Base-by-base conservation (phyloP, 2,329 filamentous ascomycete species). In the Alternaria incomplexa region DNA sequence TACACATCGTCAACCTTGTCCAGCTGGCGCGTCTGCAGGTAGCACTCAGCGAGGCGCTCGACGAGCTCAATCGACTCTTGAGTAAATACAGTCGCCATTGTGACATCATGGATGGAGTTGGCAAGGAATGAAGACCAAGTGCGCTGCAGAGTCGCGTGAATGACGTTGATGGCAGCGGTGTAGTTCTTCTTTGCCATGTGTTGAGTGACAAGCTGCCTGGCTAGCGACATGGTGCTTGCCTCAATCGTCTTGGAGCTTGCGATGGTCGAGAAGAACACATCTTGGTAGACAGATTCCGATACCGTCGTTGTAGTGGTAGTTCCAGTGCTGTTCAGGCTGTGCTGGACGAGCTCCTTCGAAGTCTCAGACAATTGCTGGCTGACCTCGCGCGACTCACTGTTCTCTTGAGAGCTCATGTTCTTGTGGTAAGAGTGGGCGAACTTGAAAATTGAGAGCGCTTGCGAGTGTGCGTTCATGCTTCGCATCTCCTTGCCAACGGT, bases 361-460 rank as follows among this genome's bases (percentile, higher is more conserved):
- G 78, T 79, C 26, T 81, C 70, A 10, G 84, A 81, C 40, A 79
- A 79, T 45, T 77, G 61, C 11, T 67, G 54, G 67, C 82, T 80
- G 51, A 85, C 79, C 65, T 84, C 80, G 23, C 77, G 76, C 56
- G 82, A 83, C 5, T 70, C 67, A 58, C 73, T 68, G 68, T 81
- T 61, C 71, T 82, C 71, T 73, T 81, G 69, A 76, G 79, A 68
- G 44, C 66, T 72, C 1, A 69, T 57, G 15, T 61, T 76, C 76
- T 75, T 71, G 70, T 77, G 78, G 65, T 78, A 76, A 1, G 72
- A 75, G 47, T 65, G 72, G 9, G 71, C 73, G 28, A 79, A 77
- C 73, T 85, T 84, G 78, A 83, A 84, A 56, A 86, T 81, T 1
- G 79, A 80, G 48, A 86, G 70, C n/a, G 84, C 83, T 52, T 80